Conservation (phyloP, 306 rosid species). For the Myrica gale region DNA sequence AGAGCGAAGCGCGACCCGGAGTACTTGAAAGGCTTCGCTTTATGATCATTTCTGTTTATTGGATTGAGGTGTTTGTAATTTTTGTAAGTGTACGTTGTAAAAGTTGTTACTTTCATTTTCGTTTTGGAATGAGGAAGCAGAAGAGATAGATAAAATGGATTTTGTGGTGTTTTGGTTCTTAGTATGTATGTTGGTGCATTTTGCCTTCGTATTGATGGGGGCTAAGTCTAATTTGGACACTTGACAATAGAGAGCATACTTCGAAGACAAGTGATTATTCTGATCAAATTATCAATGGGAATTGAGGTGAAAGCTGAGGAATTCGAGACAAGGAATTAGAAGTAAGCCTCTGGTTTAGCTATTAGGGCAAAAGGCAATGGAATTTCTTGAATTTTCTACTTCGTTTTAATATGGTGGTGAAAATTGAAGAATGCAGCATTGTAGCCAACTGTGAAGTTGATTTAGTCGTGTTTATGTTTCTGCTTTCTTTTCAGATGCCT, state of each 20-base stretch:
- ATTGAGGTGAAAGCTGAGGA: neutral
- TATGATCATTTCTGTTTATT: constrained; percentile 23
- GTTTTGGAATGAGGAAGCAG: neutral
- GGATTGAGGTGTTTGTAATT: neutral
- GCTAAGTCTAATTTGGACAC: neutral
- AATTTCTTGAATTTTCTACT: neutral
- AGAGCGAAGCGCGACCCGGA: constrained; percentile 82
- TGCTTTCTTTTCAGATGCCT: constrained; percentile 25
- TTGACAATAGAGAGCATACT: neutral
- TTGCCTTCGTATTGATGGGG: neutral
- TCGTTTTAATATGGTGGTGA: constrained; percentile 67
- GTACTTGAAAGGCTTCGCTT: constrained; percentile 69
- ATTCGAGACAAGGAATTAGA: neutral
- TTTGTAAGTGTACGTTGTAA: neutral
- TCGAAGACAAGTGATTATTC: neutral
- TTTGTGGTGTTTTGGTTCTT: neutral
- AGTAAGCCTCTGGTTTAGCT: neutral
- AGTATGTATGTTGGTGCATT: neutral
- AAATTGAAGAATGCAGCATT: too few species aligned
- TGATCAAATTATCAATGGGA: neutral
- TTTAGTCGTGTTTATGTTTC: neutral
- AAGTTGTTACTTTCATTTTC: neutral
- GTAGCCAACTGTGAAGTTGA: too few species aligned
- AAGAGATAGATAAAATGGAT: neutral
- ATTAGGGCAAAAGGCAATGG: neutral